These are phyloP conservation scores for Ophiostoma sp. DNA, from an alignment of 2,329 filamentous ascomycete genomes.

Conservation along the genomic window DNA sequence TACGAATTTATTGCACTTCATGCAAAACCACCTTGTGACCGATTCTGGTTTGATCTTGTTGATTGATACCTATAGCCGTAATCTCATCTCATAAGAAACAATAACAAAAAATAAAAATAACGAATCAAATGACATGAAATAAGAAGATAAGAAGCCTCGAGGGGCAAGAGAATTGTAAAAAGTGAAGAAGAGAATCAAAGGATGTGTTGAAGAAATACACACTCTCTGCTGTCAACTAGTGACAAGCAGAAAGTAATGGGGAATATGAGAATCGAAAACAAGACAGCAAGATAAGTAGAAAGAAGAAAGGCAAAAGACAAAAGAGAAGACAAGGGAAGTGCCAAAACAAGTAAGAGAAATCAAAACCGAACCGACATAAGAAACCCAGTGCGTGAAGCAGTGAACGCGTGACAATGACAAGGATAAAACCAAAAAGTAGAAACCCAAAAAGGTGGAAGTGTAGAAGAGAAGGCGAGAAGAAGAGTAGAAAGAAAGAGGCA, in stretches of 20 bases:
- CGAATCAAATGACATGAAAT: constrained; percentile 23
- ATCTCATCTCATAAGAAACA: constrained; percentile 28
- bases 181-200: constrained; percentile 17
- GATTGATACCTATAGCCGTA: constrained; percentile 26
- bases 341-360: not conserved
- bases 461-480: not conserved
- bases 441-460: constrained; percentile 22
- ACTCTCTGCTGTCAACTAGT: not conserved
- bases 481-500: constrained; percentile 17
- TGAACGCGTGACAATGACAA: constrained; percentile 18
- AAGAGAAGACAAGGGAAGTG: constrained; percentile 23
- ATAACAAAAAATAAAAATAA: constrained; percentile 25
- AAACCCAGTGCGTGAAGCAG: constrained; percentile 25
- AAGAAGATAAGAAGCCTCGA: not conserved
- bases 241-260: not conserved
- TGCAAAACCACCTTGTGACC: not conserved
- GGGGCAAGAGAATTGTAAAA: not conserved
- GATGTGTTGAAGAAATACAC: constrained; percentile 28
- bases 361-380: not conserved
- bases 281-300: constrained; percentile 18
- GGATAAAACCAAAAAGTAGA: constrained; percentile 10
- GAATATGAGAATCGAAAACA: constrained; percentile 12
- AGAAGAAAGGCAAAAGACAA: constrained; percentile 22
- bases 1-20: not conserved
- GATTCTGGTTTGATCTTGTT: not conserved